These are phyloP conservation scores for Trichoderma erinaceum DNA, from an alignment of 495 filamentous ascomycete species.

Conservation along the genomic window DNA sequence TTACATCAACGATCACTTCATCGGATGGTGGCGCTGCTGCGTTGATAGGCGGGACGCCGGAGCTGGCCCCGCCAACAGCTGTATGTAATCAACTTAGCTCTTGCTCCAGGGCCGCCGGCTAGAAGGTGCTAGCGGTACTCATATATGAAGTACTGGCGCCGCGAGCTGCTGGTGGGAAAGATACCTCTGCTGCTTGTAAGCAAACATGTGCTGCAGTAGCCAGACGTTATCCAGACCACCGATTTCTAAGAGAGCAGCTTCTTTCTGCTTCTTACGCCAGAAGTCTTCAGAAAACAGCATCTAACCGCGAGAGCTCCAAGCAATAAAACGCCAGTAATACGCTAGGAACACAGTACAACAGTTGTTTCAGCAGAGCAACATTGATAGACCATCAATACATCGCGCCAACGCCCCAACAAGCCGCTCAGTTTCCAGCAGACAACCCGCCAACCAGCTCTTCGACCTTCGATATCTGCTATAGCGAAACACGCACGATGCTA, in stretches of 20 bases:
- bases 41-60: constrained; percentile 10
- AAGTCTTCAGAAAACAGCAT: background rate
- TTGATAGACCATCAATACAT: background rate
- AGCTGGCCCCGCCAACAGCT: constrained; percentile 18
- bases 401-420: background rate
- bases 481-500: constrained; percentile 9
- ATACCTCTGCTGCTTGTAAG: background rate
- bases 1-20: background rate
- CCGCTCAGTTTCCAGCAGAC: background rate
- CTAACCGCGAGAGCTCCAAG: too few species aligned
- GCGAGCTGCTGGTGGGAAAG: too few species aligned
- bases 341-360: background rate
- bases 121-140: too few species aligned
- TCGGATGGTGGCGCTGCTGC: background rate
- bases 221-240: background rate
- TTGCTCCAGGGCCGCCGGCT: background rate
- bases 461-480: background rate
- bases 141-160: too few species aligned
- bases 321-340: background rate
- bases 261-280: background rate
- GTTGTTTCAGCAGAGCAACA: background rate
- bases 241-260: background rate
- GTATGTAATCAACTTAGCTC: background rate
- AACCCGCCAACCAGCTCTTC: background rate
- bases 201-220: background rate